Evolutionary conservation across 257 asterid species (phyloP).

Genomic region (Euphrasia confusa): DNA sequence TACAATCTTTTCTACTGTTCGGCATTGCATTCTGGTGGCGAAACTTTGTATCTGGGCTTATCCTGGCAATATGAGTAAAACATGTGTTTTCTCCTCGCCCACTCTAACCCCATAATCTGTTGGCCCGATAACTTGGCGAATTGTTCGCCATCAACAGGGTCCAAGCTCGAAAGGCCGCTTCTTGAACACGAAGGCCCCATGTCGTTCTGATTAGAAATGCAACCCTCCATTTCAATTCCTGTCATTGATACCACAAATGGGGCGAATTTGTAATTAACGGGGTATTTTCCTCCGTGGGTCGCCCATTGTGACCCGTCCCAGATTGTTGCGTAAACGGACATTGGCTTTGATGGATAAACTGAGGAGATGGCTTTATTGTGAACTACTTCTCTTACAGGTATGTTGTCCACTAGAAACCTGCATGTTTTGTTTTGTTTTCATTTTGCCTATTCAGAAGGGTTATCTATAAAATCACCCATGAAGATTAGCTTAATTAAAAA

Average conservation of each 20-base stretch:
- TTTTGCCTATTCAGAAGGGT: background rate
- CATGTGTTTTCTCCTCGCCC: slow-evolving; percentile 83
- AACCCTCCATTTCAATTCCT: slow-evolving; percentile 63
- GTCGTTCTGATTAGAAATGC: slow-evolving; percentile 31
- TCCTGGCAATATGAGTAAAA: slow-evolving; percentile 79
- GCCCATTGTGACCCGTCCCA: slow-evolving; percentile 97
- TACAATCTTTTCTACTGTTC: slow-evolving; percentile 16
- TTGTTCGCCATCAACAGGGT: slow-evolving; percentile 69
- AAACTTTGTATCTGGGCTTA: slow-evolving; percentile 53
- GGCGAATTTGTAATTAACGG: slow-evolving; percentile 54
- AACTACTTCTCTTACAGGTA: slow-evolving; percentile 64
- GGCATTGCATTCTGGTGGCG: slow-evolving; percentile 69
- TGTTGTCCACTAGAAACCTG: slow-evolving; percentile 76
- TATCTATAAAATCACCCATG: background rate
- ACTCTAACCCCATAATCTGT: slow-evolving; percentile 47
- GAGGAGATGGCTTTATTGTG: slow-evolving; percentile 43
- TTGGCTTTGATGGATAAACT: slow-evolving; percentile 73
- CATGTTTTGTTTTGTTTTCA: background rate
- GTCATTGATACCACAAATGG: slow-evolving; percentile 51
- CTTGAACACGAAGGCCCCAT: slow-evolving; percentile 35
- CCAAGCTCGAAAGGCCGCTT: slow-evolving; percentile 50
- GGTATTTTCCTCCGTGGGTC: slow-evolving; percentile 82
- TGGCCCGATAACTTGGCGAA: slow-evolving; percentile 52
- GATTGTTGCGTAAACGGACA: slow-evolving; percentile 56
- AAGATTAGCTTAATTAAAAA: background rate